Percentiles rank a stretch among this genome's conserved stretches.
Conservation (phyloP, 2,329 filamentous ascomycete species). For the Fusarium sp. region DNA sequence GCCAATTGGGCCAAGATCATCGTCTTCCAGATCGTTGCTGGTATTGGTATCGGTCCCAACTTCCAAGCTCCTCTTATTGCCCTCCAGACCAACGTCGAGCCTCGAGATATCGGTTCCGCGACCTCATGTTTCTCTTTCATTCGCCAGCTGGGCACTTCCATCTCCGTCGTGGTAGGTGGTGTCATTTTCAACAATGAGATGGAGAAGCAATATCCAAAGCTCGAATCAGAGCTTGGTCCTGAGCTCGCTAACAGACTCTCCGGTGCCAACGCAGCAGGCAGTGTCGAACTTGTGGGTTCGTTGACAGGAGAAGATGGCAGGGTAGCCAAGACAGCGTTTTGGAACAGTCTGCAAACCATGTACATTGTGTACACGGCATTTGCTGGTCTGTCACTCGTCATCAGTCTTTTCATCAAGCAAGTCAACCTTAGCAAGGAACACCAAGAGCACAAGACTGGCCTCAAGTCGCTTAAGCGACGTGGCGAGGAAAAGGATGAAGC, state of each 20-base stretch:
- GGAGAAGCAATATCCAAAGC: slow-evolving; percentile 62
- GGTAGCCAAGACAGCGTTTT: slow-evolving; percentile 60
- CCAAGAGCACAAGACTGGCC: slow-evolving; percentile 67
- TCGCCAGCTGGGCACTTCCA: slow-evolving; percentile 74
- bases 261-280: slow-evolving; percentile 70
- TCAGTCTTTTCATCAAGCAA: slow-evolving; percentile 61
- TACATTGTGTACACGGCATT: slow-evolving; percentile 67
- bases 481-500: slow-evolving; percentile 37
- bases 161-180: slow-evolving; percentile 78
- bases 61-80: slow-evolving; percentile 77
- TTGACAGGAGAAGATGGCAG: slow-evolving; percentile 59
- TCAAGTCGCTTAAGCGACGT: slow-evolving; percentile 55
- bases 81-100: slow-evolving; percentile 70
- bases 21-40: slow-evolving; percentile 71
- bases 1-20: slow-evolving; percentile 67
- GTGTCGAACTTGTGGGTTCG: slow-evolving; percentile 65
- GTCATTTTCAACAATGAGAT: slow-evolving; percentile 83
- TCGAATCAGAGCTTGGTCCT: slow-evolving; percentile 62
- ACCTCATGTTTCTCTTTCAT: slow-evolving; percentile 75
- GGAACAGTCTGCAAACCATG: slow-evolving; percentile 64
- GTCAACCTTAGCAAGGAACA: slow-evolving; percentile 65
- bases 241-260: slow-evolving; percentile 63
- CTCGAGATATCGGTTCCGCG: slow-evolving; percentile 73
- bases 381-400: slow-evolving; percentile 58
- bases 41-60: slow-evolving; percentile 73